A percentile compares a stretch with the other conserved stretches of the same genome.
Conservation (phyloP, 352 stramenopile genomes). For the Globisporangium heterothallicum region DNA sequence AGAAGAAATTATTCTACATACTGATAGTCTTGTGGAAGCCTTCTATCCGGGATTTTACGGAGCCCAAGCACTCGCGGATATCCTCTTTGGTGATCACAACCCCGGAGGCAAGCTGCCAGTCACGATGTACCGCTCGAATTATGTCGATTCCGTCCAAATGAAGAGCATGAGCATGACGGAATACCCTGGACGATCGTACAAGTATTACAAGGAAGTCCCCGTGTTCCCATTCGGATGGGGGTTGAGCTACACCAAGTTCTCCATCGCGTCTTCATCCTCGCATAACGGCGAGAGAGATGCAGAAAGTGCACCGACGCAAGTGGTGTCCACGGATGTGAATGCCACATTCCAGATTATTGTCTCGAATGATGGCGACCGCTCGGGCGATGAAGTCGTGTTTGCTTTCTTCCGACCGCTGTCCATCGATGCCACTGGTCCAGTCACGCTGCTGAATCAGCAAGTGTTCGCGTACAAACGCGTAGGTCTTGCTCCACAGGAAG, state of each 20-base stretch:
- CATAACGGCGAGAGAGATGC: constrained; percentile 10
- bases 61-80: constrained; percentile 68
- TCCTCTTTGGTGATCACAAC: constrained; percentile 81
- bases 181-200: constrained; percentile 87
- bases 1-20: constrained; percentile 64
- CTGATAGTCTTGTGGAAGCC: constrained; percentile 60
- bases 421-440: constrained; percentile 47
- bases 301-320: constrained; percentile 12
- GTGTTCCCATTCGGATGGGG: constrained; percentile 90
- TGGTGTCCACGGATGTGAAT: constrained; percentile 32
- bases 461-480: constrained; percentile 66
- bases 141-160: constrained; percentile 68
- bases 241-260: constrained; percentile 88
- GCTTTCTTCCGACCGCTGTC: constrained; percentile 69
- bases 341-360: constrained; percentile 45
- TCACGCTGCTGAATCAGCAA: constrained; percentile 67
- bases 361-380: constrained; percentile 46
- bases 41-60: constrained; percentile 85
- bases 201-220: constrained; percentile 86
- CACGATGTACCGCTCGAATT: constrained; percentile 84
- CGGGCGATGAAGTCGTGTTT: constrained; percentile 72
- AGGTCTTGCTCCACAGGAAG: constrained; percentile 31
- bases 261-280: constrained; percentile 17
- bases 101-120: constrained; percentile 80
- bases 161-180: constrained; percentile 90